Conservation (phyloP, 2,329 filamentous ascomycete genomes). For the Penicillium sp. region DNA sequence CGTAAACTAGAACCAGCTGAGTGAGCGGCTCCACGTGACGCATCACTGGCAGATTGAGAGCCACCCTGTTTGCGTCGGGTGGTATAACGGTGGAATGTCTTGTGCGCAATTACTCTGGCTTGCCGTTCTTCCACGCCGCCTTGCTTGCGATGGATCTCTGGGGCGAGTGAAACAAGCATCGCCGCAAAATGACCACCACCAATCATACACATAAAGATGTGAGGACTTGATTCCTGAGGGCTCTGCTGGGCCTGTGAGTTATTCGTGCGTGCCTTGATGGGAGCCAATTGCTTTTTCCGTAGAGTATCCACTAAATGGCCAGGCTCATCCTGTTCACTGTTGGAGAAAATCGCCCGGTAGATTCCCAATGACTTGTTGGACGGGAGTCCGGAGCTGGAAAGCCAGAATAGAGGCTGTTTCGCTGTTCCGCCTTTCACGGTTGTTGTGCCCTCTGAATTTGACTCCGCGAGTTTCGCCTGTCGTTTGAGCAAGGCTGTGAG, state of each 20-base stretch:
- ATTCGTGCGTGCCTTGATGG: constrained; percentile 52
- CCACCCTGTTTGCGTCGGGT: constrained; percentile 96
- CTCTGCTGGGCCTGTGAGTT: constrained; percentile 42
- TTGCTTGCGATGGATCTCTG: constrained; percentile 72
- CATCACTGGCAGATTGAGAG: constrained; percentile 90
- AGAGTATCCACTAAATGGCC: constrained; percentile 69
- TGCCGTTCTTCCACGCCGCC: constrained; percentile 77
- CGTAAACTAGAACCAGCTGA: constrained; percentile 89
- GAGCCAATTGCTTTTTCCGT: constrained; percentile 74
- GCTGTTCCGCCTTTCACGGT: constrained; percentile 60
- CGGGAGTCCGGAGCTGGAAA: constrained; percentile 74
- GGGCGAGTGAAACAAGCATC: constrained; percentile 89
- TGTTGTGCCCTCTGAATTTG: constrained; percentile 51
- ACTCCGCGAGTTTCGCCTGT: constrained; percentile 71
- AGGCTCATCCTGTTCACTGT: constrained; percentile 69
- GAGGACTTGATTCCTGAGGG: constrained; percentile 65
- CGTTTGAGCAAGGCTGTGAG: constrained; percentile 78
- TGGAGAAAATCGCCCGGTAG: constrained; percentile 80
- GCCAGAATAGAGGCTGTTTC: constrained; percentile 82
- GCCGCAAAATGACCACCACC: constrained; percentile 96
- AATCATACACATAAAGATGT: constrained; percentile 98
- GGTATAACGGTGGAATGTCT: constrained; percentile 97
- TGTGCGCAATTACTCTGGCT: constrained; percentile 87
- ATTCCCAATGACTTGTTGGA: constrained; percentile 80
- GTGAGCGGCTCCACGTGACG: constrained; percentile 89